Percentiles rank a stretch among this genome's conserved stretches.
phyloP scores from a whole-genome alignment of 2,329 filamentous ascomycete genomes.

The Penicillium sp. region DNA sequence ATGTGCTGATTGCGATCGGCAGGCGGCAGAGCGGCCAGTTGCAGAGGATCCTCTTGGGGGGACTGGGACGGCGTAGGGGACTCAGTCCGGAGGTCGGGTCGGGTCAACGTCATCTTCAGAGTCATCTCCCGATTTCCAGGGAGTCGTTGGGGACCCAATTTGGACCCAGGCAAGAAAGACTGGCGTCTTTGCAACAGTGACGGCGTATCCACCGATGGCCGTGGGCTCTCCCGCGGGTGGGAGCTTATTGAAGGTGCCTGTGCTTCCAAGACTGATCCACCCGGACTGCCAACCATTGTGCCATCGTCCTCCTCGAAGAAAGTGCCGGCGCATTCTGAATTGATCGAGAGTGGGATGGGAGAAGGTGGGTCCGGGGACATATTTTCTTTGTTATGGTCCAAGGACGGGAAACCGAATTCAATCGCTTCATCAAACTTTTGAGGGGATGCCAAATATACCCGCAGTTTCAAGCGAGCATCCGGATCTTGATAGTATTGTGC shows the following conservation, averaged over 20 bases:
- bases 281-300: constrained; percentile 38
- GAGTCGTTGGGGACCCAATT: constrained; percentile 52
- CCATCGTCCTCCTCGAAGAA: constrained; percentile 53
- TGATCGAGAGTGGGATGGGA: constrained; percentile 37
- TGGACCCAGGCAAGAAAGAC: constrained; percentile 22
- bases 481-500: constrained; percentile 88
- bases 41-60: constrained; percentile 61
- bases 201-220: constrained; percentile 14
- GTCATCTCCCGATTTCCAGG: constrained; percentile 83
- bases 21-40: constrained; percentile 53
- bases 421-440: constrained; percentile 96
- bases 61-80: constrained; percentile 47
- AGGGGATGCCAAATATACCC: constrained; percentile 81
- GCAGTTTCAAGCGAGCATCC: constrained; percentile 80
- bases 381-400: constrained; percentile 36
- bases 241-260: constrained; percentile 19
- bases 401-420: constrained; percentile 80
- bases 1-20: constrained; percentile 43
- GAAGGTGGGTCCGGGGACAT: constrained; percentile 15
- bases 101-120: constrained; percentile 88
- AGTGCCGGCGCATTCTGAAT: constrained; percentile 50
- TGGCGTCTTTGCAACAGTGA: constrained; percentile 18
- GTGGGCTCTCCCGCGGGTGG: constrained; percentile 9
- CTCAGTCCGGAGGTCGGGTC: constrained; percentile 71
- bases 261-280: constrained; percentile 23